Conservation (phyloP, 2,329 filamentous ascomycete genomes). For the Nemania sp. region DNA sequence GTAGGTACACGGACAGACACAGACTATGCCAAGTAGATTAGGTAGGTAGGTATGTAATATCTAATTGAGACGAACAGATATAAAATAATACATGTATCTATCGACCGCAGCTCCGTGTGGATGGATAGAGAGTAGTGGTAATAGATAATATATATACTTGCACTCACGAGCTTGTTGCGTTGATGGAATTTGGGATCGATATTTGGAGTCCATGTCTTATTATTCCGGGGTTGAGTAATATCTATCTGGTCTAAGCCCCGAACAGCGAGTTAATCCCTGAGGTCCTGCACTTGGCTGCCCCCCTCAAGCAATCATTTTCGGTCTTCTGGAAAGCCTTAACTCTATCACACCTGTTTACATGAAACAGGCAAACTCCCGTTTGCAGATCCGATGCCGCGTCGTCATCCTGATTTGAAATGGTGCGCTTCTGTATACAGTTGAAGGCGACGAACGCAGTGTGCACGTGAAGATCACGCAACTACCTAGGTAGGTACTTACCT, state of each 20-base stretch:
- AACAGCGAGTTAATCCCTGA: constrained; percentile 19
- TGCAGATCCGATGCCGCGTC: constrained; percentile 29
- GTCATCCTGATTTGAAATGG: constrained; percentile 21
- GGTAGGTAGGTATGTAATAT: neutral
- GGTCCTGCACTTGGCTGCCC: constrained; percentile 18
- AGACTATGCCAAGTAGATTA: too few relatives aligned
- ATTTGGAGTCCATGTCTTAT: neutral
- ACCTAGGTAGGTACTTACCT: too few relatives aligned
- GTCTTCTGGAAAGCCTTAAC: constrained; percentile 28
- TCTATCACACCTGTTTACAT: constrained; percentile 30
- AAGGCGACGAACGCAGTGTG: neutral
- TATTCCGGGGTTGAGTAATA: neutral
- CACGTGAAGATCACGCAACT: neutral
- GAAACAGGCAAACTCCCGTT: constrained; percentile 32
- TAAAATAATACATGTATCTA: too few relatives aligned
- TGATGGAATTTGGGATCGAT: neutral
- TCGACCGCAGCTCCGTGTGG: too few relatives aligned
- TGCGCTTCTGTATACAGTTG: neutral
- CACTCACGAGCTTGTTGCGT: neutral
- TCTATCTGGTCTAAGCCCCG: constrained; percentile 11
- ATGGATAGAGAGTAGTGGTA: neutral
- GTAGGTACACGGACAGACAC: too few relatives aligned
- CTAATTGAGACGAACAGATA: neutral
- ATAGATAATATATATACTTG: neutral
- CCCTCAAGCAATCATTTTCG: constrained; percentile 16